Conservation (phyloP, 2,329 filamentous ascomycete species). For the Colletotrichum lindemuthianum region DNA sequence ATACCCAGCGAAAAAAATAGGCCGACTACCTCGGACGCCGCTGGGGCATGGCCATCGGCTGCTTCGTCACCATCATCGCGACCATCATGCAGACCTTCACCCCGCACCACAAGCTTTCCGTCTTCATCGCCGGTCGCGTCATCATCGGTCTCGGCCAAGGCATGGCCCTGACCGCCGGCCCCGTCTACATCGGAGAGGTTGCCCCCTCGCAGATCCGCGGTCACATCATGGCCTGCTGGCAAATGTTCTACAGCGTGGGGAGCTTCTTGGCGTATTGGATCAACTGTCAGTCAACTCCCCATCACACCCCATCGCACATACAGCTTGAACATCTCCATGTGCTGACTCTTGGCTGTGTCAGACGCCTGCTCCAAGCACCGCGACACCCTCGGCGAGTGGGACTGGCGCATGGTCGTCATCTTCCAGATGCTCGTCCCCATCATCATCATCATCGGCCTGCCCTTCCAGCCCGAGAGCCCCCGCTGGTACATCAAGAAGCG, state of each 20-base stretch:
- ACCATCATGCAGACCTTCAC: slow-evolving; percentile 76
- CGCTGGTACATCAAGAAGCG: slow-evolving; percentile 74
- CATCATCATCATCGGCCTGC: slow-evolving; percentile 69
- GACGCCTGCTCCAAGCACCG: slow-evolving; percentile 66
- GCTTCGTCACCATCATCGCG: slow-evolving; percentile 71
- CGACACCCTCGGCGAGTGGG: slow-evolving; percentile 71
- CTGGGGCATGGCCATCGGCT: slow-evolving; percentile 72
- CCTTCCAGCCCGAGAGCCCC: slow-evolving; percentile 74
- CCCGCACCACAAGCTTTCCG: slow-evolving; percentile 67
- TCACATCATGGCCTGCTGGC: slow-evolving; percentile 75
- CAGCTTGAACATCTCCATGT: not conserved
- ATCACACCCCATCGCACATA: no score
- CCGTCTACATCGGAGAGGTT: slow-evolving; percentile 37
- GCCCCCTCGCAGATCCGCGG: slow-evolving; percentile 52
- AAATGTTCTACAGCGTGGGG: slow-evolving; percentile 72
- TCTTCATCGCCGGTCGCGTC: slow-evolving; percentile 75
- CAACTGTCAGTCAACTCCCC: slow-evolving; percentile 51
- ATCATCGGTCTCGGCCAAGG: slow-evolving; percentile 77
- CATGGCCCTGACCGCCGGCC: slow-evolving; percentile 55
- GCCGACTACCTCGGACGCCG: slow-evolving; percentile 71
- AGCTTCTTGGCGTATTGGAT: slow-evolving; percentile 65
- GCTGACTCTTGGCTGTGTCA: not conserved
- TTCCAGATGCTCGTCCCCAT: slow-evolving; percentile 76
- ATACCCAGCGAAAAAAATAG: slow-evolving; percentile 27
- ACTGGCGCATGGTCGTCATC: slow-evolving; percentile 78